Evolutionary conservation across 768 basidiomycete genomes (phyloP), one percentile per base, ranked within the genome.

Genomic region (Leccinum pellstonianum): DNA sequence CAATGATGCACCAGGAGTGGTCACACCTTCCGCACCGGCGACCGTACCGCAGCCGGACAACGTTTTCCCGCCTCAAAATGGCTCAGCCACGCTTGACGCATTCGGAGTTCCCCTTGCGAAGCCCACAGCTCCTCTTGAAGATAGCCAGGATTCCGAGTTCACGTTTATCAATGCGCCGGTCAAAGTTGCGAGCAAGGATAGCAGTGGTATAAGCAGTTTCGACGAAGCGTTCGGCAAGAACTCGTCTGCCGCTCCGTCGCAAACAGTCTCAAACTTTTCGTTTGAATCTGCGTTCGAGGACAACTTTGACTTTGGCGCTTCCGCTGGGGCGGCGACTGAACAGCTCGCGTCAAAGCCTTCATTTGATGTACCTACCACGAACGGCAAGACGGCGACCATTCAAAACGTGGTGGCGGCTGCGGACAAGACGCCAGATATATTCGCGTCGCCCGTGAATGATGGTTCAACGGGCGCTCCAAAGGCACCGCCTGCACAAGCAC

Each of bases 201-300:
- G 60, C 23, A 73, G 59, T 19, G 75, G 68, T 19, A 62, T 86
- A 1, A 85, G 79, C 62, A 90, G 83, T 54, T 90, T 92, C 64
- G 90, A 93, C 66, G 89, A 91, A 68, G 86, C 88, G 1, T 79
- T 93, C 68, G 82, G 85, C 17, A 84, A 81, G 61, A 74, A 83
- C 21, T 73, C 83, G 0, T 69, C 70, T 33, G 76, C 72, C 38
- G 67, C 73, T 9, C 66, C 82, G 11, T 62, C 77, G 6, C 65
- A 73, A 38, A 62, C 68, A 1, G 54, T 50, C 6, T 71, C 75
- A 7, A 68, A 74, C 23, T 84, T 90, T 64, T 79, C 85, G 4
- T 91, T 93, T 57, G 88, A 88, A 56, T 77, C 83, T 49, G 83
- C 75, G 17, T 86, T 86, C 62, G 85, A 85, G 23, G 83, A 85